A percentile compares a stretch with the other conserved stretches of the same genome.
These are phyloP conservation scores for Penstemon davidsonii DNA, from an alignment of 257 asterid species.

Conservation along the genomic window DNA sequence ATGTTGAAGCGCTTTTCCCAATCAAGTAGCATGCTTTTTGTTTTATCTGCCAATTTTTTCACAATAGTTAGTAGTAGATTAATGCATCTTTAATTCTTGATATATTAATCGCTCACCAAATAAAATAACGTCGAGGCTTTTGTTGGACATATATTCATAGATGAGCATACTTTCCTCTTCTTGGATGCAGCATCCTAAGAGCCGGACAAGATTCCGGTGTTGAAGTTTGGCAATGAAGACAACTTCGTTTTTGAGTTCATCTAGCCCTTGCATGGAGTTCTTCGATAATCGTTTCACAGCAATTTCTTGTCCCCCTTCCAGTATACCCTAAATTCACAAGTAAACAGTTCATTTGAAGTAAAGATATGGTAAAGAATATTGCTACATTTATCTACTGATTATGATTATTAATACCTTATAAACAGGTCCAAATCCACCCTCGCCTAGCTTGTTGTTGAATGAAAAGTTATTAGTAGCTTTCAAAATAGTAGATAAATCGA, in stretches of 20 bases:
- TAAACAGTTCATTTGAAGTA: neutral
- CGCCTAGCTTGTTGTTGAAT: slow-evolving; percentile 28
- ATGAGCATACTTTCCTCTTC: slow-evolving; percentile 17
- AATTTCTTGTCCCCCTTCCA: slow-evolving; percentile 24
- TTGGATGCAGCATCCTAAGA: slow-evolving; percentile 21
- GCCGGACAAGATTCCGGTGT: slow-evolving; percentile 24
- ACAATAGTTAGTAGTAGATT: neutral
- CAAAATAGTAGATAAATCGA: neutral
- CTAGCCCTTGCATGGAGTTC: slow-evolving; percentile 16
- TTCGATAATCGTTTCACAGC: slow-evolving; percentile 24
- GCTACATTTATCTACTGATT: neutral
- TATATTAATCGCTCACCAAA: slow-evolving; percentile 11
- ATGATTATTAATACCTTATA: slow-evolving; percentile 20
- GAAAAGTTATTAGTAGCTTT: slow-evolving; percentile 26
- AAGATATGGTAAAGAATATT: no score
- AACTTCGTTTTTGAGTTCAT: slow-evolving; percentile 25
- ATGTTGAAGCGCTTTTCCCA: slow-evolving; percentile 51
- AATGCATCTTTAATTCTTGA: neutral
- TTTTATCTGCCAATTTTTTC: slow-evolving; percentile 32
- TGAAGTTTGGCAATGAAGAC: slow-evolving; percentile 23
- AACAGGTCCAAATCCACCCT: slow-evolving; percentile 41
- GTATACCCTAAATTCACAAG: slow-evolving; percentile 23
- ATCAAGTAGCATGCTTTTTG: slow-evolving; percentile 28
- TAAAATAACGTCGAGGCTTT: slow-evolving; percentile 19
- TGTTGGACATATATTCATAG: slow-evolving; percentile 20